Conservation (phyloP, 140 eudicot species). For the Senecio squalidus region DNA sequence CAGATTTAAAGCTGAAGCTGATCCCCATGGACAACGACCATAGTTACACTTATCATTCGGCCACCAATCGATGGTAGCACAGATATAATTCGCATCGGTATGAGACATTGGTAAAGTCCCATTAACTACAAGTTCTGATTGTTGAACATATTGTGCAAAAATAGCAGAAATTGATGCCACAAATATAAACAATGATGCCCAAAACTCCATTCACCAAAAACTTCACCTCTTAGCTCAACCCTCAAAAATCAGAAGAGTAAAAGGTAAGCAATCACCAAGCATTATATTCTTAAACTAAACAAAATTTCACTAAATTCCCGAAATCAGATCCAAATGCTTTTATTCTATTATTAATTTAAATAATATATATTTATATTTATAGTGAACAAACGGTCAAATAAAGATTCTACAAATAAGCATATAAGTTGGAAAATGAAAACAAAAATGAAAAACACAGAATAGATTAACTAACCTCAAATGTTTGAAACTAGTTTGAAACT, state of each 20-base stretch:
- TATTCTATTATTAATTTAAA: neutral
- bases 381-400: neutral
- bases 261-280: neutral
- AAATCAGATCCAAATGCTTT: slow-evolving; percentile 19
- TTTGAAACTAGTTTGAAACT: slow-evolving; percentile 12
- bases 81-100: slow-evolving; percentile 69
- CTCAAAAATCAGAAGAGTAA: slow-evolving; percentile 8
- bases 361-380: slow-evolving; percentile 3
- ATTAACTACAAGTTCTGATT: slow-evolving; percentile 44
- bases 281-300: slow-evolving; percentile 9
- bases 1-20: slow-evolving; percentile 70
- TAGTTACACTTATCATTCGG: slow-evolving; percentile 85
- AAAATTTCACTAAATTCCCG: neutral
- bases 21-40: slow-evolving; percentile 87
- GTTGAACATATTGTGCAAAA: slow-evolving; percentile 56
- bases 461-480: slow-evolving; percentile 19
- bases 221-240: slow-evolving; percentile 4
- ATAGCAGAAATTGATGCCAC: slow-evolving; percentile 48
- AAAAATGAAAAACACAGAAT: neutral
- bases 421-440: neutral
- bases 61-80: slow-evolving; percentile 99
- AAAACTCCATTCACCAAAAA: slow-evolving; percentile 40
- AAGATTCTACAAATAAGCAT: no score
- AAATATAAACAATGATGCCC: slow-evolving; percentile 34
- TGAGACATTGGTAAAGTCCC: slow-evolving; percentile 42